phyloP scores from a whole-genome alignment of 345 rosid genomes.

The Crucihimalaya himalaica region DNA sequence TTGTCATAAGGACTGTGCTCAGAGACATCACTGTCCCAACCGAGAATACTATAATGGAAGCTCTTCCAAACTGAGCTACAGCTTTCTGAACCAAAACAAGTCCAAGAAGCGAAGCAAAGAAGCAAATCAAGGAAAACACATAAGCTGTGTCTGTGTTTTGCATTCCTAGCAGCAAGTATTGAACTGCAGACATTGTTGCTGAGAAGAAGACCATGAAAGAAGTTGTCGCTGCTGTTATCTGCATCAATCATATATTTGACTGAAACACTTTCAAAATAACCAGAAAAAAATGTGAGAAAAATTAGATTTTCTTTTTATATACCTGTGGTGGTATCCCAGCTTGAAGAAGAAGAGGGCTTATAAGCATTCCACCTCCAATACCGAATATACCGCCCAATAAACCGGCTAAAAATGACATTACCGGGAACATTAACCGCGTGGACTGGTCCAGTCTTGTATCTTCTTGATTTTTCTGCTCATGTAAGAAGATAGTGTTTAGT shows the following conservation, averaged over 20 bases:
- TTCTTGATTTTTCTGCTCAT: slow-evolving; percentile 39
- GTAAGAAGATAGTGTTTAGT: background rate
- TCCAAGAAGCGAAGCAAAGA: slow-evolving; percentile 69
- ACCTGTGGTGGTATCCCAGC: slow-evolving; percentile 77
- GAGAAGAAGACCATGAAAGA: slow-evolving; percentile 49
- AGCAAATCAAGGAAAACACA: slow-evolving; percentile 58
- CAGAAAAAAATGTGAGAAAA: too few relatives aligned
- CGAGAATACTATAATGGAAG: slow-evolving; percentile 86
- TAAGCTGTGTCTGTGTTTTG: slow-evolving; percentile 57
- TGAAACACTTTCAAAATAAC: too few relatives aligned
- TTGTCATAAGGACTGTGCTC: slow-evolving; percentile 70
- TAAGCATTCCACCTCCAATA: slow-evolving; percentile 93
- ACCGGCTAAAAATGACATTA: slow-evolving; percentile 79
- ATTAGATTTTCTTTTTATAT: too few relatives aligned
- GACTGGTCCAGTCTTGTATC: slow-evolving; percentile 29
- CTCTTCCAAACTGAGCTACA: slow-evolving; percentile 64
- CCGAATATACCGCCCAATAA: slow-evolving; percentile 81
- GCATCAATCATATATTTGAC: slow-evolving; percentile 6
- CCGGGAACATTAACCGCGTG: slow-evolving; percentile 47
- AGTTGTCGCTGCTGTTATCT: slow-evolving; percentile 74
- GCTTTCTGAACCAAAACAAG: slow-evolving; percentile 64
- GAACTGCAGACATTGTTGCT: slow-evolving; percentile 46
- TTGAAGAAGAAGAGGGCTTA: slow-evolving; percentile 88
- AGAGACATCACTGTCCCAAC: slow-evolving; percentile 72
- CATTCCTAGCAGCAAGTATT: slow-evolving; percentile 73